Percentiles rank a stretch among this genome's conserved stretches.
These are phyloP conservation scores for Dictyostelium discoideum DNA, from an alignment of 78 protist species.

Conservation along the genomic window dicty_2.7 NC_007089.4:3549001-3549500, in stretches of 20 bases:
- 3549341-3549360: background rate
- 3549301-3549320: background rate
- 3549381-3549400: background rate
- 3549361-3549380: background rate
- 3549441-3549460: background rate
- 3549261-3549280: background rate
- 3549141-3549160: background rate
- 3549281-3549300: background rate
- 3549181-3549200: background rate
- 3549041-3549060: too few species aligned
- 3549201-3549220: background rate
- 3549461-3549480: too few species aligned
- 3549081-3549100: too few species aligned
- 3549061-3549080: background rate
- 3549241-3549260: background rate
- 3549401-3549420: background rate
- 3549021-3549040: too few species aligned
- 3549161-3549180: background rate
- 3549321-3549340: background rate
- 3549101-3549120: background rate
- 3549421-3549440: background rate
- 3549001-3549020: background rate
- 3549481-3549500: too few species aligned
- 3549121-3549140: background rate
- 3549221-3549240: background rate